Evolutionary conservation across 768 basidiomycete species (phyloP).

Genomic region (Russula ochroleuca): DNA sequence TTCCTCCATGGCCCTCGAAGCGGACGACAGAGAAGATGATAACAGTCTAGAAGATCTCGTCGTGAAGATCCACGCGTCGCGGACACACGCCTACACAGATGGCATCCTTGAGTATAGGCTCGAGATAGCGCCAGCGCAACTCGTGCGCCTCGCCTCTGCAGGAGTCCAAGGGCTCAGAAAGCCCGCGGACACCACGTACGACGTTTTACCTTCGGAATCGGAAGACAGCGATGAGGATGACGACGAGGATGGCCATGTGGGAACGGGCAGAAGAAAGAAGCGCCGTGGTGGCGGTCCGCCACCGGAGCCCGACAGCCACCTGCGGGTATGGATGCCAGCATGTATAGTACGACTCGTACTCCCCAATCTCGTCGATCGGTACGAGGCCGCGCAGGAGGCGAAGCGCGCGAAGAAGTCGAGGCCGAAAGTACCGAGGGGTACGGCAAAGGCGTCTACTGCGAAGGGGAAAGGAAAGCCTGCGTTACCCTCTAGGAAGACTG

Average conservation of each 20-base stretch:
- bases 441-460: background rate
- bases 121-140: constrained; percentile 61
- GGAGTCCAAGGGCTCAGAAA: constrained; percentile 63
- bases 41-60: constrained; percentile 46
- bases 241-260: constrained; percentile 39
- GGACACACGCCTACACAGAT: constrained; percentile 70
- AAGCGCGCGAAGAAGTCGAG: constrained; percentile 17
- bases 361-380: constrained; percentile 59
- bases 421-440: constrained; percentile 1
- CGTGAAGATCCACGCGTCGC: constrained; percentile 58
- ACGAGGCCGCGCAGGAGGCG: constrained; percentile 44
- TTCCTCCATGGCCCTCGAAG: constrained; percentile 42
- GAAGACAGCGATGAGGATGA: constrained; percentile 46
- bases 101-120: constrained; percentile 72
- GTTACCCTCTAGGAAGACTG: background rate
- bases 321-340: constrained; percentile 80
- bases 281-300: constrained; percentile 41
- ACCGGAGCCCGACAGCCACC: constrained; percentile 50
- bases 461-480: constrained; percentile 6
- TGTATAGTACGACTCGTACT: constrained; percentile 67
- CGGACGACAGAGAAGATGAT: constrained; percentile 32
- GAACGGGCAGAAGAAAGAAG: constrained; percentile 38
- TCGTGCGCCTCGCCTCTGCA: constrained; percentile 60
- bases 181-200: constrained; percentile 29
- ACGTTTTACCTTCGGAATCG: constrained; percentile 37